Percentiles rank a stretch among this genome's conserved stretches.
Conservation (phyloP, 2,329 filamentous ascomycete species). For the Aspergillus sp. region DNA sequence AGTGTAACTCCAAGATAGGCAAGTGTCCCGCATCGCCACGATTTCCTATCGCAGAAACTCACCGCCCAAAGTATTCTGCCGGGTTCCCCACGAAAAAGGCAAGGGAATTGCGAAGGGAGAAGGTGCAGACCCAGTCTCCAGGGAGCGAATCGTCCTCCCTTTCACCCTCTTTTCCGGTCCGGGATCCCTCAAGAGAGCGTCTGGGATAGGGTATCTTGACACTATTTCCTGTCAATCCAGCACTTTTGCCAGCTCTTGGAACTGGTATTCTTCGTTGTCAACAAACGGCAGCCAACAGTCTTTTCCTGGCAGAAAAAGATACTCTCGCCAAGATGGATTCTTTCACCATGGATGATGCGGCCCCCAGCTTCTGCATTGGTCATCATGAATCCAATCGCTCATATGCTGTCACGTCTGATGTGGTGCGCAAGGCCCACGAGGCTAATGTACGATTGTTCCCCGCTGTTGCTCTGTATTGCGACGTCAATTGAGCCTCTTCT, state of each 20-base stretch:
- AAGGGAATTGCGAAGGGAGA: slow-evolving; percentile 9
- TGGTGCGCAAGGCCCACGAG: slow-evolving; percentile 51
- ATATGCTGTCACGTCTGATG: slow-evolving; percentile 42
- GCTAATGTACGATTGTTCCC: slow-evolving; percentile 40
- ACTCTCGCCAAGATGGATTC: not conserved
- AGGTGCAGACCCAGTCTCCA: slow-evolving; percentile 7
- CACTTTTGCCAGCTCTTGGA: not conserved
- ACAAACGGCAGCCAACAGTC: not conserved
- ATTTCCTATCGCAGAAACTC: slow-evolving; percentile 10
- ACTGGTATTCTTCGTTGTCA: not conserved
- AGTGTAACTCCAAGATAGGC: slow-evolving; percentile 20
- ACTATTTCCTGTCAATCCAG: not conserved
- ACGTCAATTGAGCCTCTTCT: not conserved
- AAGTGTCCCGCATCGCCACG: slow-evolving; percentile 22
- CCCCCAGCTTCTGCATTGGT: slow-evolving; percentile 52
- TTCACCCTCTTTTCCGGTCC: slow-evolving; percentile 1
- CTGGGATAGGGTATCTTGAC: not conserved
- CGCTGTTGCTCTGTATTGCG: not conserved
- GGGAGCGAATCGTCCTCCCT: slow-evolving; percentile 1
- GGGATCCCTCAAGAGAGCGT: not conserved
- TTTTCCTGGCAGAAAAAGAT: not conserved
- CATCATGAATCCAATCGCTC: slow-evolving; percentile 54
- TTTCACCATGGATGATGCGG: slow-evolving; percentile 29
- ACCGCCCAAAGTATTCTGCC: slow-evolving; percentile 4
- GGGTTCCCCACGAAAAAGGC: slow-evolving; percentile 26